A percentile compares a stretch with the other conserved stretches of the same genome.
phyloP scores from a whole-genome alignment of 306 rosid genomes.

The Trifolium pratense region DNA sequence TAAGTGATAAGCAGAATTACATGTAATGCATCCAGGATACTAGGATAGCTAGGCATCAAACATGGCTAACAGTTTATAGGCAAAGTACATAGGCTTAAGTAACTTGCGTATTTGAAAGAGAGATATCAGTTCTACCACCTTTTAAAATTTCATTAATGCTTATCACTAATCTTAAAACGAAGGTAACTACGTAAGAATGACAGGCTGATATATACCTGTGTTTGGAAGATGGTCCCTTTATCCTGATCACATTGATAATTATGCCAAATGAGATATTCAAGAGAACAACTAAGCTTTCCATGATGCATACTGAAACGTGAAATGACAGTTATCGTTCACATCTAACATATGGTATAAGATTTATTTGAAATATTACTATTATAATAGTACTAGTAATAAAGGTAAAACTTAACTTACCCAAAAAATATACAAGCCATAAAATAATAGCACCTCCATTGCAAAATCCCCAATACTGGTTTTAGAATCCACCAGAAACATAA shows the following conservation, averaged over 20 bases:
- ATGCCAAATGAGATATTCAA: slow-evolving; percentile 67
- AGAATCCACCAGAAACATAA: slow-evolving; percentile 86
- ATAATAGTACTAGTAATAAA: slow-evolving; percentile 13
- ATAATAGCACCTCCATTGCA: slow-evolving; percentile 62
- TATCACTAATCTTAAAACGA: slow-evolving; percentile 35
- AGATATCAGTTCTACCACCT: slow-evolving; percentile 30
- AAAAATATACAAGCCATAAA: slow-evolving; percentile 23
- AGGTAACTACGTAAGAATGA: slow-evolving; percentile 26
- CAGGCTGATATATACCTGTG: slow-evolving; percentile 57
- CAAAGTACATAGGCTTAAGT: slow-evolving; percentile 27
- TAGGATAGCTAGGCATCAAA: slow-evolving; percentile 4
- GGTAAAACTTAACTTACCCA: slow-evolving; percentile 13
- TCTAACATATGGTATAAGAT: slow-evolving; percentile 15
- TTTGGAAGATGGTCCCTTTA: slow-evolving; percentile 54
- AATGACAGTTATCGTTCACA: slow-evolving; percentile 31
- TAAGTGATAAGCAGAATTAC: slow-evolving; percentile 24
- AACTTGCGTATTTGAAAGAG: slow-evolving; percentile 6
- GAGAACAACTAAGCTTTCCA: slow-evolving; percentile 56
- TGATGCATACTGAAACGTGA: slow-evolving; percentile 56
- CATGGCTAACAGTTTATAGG: slow-evolving; percentile 21
- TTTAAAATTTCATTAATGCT: slow-evolving; percentile 24
- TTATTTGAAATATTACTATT: slow-evolving; percentile 36
- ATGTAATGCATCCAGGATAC: slow-evolving; percentile 26
- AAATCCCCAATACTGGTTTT: slow-evolving; percentile 57
- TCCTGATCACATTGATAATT: slow-evolving; percentile 68